These are phyloP conservation scores for Keqinozyma sinolaborantium DNA, from an alignment of 1,139 yeast species.

Conservation along the genomic window DNA sequence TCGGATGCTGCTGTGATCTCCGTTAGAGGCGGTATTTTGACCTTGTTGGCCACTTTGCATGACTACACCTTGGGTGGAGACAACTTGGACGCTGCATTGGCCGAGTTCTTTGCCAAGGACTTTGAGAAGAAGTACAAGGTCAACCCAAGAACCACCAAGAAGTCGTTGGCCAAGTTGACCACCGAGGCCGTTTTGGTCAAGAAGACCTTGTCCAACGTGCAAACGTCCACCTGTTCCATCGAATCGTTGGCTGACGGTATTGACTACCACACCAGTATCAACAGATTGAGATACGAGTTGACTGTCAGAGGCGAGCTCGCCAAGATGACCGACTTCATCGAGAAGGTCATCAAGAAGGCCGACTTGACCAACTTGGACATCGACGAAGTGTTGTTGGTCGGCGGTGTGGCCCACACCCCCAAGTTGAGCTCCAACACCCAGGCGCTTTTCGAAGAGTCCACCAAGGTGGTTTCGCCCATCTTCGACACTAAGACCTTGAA, in stretches of 20 bases:
- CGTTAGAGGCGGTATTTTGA: conserved; percentile 90
- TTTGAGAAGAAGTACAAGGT: conserved; percentile 84
- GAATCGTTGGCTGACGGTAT: conserved; percentile 93
- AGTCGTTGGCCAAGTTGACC: conserved; percentile 85
- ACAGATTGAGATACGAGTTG: conserved; percentile 91
- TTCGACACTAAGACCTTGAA: conserved; percentile 71
- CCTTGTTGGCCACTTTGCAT: conserved; percentile 84
- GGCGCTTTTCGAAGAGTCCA: conserved; percentile 76
- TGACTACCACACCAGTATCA: conserved; percentile 89
- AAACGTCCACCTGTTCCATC: conserved; percentile 85
- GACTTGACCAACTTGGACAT: conserved; percentile 80
- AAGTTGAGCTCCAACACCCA: conserved; percentile 78
- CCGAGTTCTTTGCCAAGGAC: conserved; percentile 86
- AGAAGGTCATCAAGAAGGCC: conserved; percentile 74
- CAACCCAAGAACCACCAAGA: conserved; percentile 76
- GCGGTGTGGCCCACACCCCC: conserved; percentile 93
- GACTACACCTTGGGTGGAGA: conserved; percentile 86
- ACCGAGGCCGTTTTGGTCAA: conserved; percentile 83
- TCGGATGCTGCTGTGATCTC: conserved; percentile 95
- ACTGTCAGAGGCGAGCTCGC: conserved; percentile 76
- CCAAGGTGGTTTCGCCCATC: conserved; percentile 75
- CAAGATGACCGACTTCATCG: conserved; percentile 75
- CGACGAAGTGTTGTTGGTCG: conserved; percentile 87
- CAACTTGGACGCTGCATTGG: conserved; percentile 73
- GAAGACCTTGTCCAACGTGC: conserved; percentile 89